Conservation (phyloP, 2,329 filamentous ascomycete genomes). For the Chalaropsis ovoidea region DNA sequence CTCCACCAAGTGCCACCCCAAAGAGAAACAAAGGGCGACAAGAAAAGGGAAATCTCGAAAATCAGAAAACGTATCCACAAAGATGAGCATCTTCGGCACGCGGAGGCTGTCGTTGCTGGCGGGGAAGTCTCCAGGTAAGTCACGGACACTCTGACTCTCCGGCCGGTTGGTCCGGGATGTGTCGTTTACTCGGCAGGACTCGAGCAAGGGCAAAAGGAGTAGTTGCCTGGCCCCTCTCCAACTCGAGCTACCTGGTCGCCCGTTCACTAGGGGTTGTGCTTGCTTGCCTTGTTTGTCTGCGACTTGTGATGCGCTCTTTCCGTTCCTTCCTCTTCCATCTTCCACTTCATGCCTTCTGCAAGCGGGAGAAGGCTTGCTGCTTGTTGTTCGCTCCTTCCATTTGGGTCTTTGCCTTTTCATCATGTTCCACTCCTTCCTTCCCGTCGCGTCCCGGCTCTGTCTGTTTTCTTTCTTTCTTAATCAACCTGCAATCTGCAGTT, state of each 20-base stretch:
- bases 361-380: no score
- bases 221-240: background rate
- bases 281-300: no score
- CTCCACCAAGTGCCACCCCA: background rate
- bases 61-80: background rate
- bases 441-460: no score
- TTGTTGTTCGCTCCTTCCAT: no score
- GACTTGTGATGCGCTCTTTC: background rate
- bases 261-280: background rate
- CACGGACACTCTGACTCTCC: background rate
- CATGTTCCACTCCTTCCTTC: background rate
- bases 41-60: background rate
- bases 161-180: background rate
- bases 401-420: no score
- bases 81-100: constrained; percentile 9
- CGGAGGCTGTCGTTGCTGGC: constrained; percentile 11
- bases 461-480: no score
- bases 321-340: background rate
- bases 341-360: no score
- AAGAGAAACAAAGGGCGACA: background rate
- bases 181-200: background rate
- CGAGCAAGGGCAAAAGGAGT: background rate
- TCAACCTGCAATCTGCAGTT: no score
- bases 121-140: constrained; percentile 9
- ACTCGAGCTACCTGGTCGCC: background rate